Base-by-base conservation (phyloP, 345 rosid genomes). In the Adansonia digitata region DNA sequence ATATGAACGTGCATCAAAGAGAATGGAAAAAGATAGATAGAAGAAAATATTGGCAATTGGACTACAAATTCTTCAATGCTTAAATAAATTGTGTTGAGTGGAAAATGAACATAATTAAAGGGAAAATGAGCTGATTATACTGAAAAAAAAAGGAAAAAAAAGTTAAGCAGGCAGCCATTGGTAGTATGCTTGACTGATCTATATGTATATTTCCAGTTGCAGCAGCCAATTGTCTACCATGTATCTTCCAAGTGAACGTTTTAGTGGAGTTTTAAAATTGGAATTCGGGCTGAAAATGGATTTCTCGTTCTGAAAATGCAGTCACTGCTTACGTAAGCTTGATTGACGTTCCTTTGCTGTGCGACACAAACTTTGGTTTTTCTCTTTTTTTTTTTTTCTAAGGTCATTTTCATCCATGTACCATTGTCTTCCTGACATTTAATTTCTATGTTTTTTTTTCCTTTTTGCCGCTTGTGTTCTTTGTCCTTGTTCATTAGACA, bases 241-340 rank as follows among this genome's bases (percentile, higher is more conserved):
- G 18, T 43, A n/a, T 0, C 14, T 40, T 20, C 18, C 53, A 13
- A 26, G 53, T 43, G 43, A 67, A 67, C 53, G 53, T 67, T 26
- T 42, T 42, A 67, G 71, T 67, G 71, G 52, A 45, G 51, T 67
- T 27, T 12, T 0, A 45, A 20, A 14, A 14, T 26, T 22, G 22
- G 43, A 40, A 1, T 66, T 1, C 14, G 24, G 71, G 52, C 34
- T 12, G 10, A 2, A 14, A 66, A 66, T 24, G n/a, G 34, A 22
- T 26, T 26, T 24, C 2, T 10, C 10, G 8, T 9, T 20, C 29
- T 3, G 0, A 63, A 13, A 11, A 63, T 63, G 69, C 20, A 22
- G 71, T 67, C 71, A 67, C 71, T 8, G 53, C 71, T 67, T 67
- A 67, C 71, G 53, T 67, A 26, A 22, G 71, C 71, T 1, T 73